These are phyloP conservation scores for button mushroom (Agaricus bisporus) DNA, from an alignment of 768 basidiomycete species.

Conservation along the genomic window DNA sequence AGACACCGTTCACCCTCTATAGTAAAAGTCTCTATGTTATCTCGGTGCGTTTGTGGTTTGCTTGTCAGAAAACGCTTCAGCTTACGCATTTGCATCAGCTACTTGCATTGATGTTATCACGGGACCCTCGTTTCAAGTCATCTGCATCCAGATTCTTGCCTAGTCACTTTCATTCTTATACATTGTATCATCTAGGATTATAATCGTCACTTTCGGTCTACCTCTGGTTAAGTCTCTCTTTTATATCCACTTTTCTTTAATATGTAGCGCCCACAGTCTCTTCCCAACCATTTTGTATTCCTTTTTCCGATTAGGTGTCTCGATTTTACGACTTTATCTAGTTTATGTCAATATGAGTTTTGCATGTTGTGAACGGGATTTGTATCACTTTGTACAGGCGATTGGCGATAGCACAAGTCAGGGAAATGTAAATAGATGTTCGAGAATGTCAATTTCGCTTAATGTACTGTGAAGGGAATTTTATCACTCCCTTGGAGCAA, in stretches of 20 bases:
- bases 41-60: neutral
- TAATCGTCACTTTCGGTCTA: neutral
- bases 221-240: neutral
- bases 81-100: neutral
- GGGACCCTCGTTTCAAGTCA: constrained; percentile 3
- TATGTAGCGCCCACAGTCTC: neutral
- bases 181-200: constrained; percentile 5
- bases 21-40: neutral
- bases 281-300: constrained; percentile 3
- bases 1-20: constrained; percentile 17
- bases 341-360: constrained; percentile 6
- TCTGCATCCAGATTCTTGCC: constrained; percentile 2
- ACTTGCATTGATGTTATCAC: constrained; percentile 3
- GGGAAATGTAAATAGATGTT: too few relatives aligned
- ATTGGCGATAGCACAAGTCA: neutral
- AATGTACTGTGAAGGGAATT: too few relatives aligned
- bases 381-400: neutral
- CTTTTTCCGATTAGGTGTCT: constrained; percentile 5
- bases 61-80: neutral
- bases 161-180: constrained; percentile 5
- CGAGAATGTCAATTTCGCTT: too few relatives aligned
- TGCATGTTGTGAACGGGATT: constrained; percentile 3
- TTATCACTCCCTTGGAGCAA: too few relatives aligned
- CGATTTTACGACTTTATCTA: constrained; percentile 14
- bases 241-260: constrained; percentile 6